Evolutionary conservation across 257 asterid genomes (phyloP), one percentile per base, ranked within the genome.

Genomic region (Nicotiana knightiana): DNA sequence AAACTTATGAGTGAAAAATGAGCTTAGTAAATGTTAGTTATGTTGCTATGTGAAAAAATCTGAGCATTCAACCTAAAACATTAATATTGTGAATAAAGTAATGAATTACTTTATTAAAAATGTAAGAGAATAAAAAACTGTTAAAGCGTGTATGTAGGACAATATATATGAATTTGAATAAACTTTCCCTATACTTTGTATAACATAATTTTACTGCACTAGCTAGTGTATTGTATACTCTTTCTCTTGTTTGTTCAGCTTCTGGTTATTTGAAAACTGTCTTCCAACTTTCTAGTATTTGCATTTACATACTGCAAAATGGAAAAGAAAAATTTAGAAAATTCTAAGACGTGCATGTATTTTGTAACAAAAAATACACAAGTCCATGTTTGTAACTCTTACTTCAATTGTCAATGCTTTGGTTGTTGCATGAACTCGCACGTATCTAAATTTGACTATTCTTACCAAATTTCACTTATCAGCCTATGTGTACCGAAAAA

Each of bases 401-500:
- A 93, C 98, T 96, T 93, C 92, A 8, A 88, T 79, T 84, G 71
- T 87, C 81, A 95, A 87, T 67, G 91, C 89, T 30, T 77, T 71
- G 83, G 78, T 93, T 5, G 92, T 90, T 28, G 92, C 90, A 10
- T 89, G 92, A 8, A 86, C 88, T 84, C 92, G 88, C 15, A 85
- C 85, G 63, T 93, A 95, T 33, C 99, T 98, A 67, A 84, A 95
- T 82, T 90, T 65, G 4, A 93, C 76, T n/a, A 51, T 86, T 82
- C 94, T 90, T 43, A 71, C 55, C 88, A 93, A 85, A 57, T 98
- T 95, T 98, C 99, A 95, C 11, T 37, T 58, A 67, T 91, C 89
- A 10, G 53, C 93, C 97, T 94, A 86, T 48, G 65, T 73, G 80
- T 67, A 7, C 6, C 58, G 26, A 1, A 33, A 43, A 12, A 32